Evolutionary conservation across 805 yeast species (phyloP).

Genomic region (Hanseniaspora valbyensis): DNA sequence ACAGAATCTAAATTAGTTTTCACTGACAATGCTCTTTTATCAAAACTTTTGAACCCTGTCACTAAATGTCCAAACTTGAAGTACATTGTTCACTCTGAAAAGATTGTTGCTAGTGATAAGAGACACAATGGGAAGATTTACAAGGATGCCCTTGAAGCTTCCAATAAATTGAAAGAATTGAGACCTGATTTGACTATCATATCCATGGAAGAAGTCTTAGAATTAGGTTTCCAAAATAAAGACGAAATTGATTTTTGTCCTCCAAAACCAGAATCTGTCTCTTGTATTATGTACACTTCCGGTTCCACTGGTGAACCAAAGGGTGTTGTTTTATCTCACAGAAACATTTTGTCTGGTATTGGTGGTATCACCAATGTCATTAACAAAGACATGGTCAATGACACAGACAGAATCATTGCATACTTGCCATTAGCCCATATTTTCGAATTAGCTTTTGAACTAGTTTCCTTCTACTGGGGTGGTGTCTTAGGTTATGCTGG

Average conservation of each 20-base stretch:
- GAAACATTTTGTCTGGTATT: constrained; percentile 66
- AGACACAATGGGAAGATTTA: constrained; percentile 53
- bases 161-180: constrained; percentile 46
- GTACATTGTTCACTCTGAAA: constrained; percentile 60
- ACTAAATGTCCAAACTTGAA: constrained; percentile 49
- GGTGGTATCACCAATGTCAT: constrained; percentile 70
- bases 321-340: constrained; percentile 59
- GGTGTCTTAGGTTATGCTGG: constrained; percentile 78
- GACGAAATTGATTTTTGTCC: constrained; percentile 32
- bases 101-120: constrained; percentile 49
- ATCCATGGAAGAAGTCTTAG: constrained; percentile 53
- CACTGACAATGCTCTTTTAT: constrained; percentile 68
- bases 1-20: constrained; percentile 70
- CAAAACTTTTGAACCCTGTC: constrained; percentile 60
- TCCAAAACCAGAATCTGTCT: constrained; percentile 41
- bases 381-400: constrained; percentile 38
- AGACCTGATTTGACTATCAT: constrained; percentile 67
- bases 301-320: constrained; percentile 76
- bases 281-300: constrained; percentile 62
- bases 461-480: constrained; percentile 79
- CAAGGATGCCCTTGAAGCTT: constrained; percentile 44
- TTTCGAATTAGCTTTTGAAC: constrained; percentile 82
- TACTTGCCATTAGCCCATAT: constrained; percentile 95
- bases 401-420: constrained; percentile 64
- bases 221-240: constrained; percentile 48